phyloP scores from a whole-genome alignment of 2,329 filamentous ascomycete species.

The Dendryphion nanum region DNA sequence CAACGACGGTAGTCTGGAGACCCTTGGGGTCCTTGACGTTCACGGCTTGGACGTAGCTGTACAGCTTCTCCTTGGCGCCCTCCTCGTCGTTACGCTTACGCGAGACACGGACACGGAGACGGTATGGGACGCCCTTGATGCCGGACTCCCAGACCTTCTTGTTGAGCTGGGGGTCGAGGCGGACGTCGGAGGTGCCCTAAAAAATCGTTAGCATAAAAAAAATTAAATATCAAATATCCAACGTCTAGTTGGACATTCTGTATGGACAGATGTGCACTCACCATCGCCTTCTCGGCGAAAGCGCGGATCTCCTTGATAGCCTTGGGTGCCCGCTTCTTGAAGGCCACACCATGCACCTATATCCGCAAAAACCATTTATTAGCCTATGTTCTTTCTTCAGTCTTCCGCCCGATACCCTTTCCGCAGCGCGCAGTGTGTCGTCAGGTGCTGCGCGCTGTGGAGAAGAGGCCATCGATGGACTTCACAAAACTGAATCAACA shows the following conservation, averaged over 20 bases:
- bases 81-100: constrained; percentile 99
- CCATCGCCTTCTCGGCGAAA: constrained; percentile 93
- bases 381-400: constrained; percentile 47
- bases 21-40: constrained; percentile 99
- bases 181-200: constrained; percentile 94
- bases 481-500: constrained; percentile 71
- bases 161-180: constrained; percentile 97
- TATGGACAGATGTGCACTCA: constrained; percentile 57
- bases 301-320: constrained; percentile 99
- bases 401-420: constrained; percentile 67
- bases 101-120: constrained; percentile 96
- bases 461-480: constrained; percentile 59
- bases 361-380: constrained; percentile 46
- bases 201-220: constrained; percentile 2
- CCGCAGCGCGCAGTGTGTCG: no score
- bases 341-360: constrained; percentile 96
- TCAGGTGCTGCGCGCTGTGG: neutral
- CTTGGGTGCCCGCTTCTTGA: constrained; percentile 99
- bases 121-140: constrained; percentile 98
- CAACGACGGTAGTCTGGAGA: constrained; percentile 86
- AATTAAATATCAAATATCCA: neutral
- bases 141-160: constrained; percentile 99
- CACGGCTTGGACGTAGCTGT: constrained; percentile 99
- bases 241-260: neutral
- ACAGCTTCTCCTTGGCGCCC: constrained; percentile 98